Percentiles rank a stretch among this genome's conserved stretches.
These are phyloP conservation scores for Phaeophleospora eucalypticola DNA, from an alignment of 2,329 filamentous ascomycete genomes.

Conservation along the genomic window DNA sequence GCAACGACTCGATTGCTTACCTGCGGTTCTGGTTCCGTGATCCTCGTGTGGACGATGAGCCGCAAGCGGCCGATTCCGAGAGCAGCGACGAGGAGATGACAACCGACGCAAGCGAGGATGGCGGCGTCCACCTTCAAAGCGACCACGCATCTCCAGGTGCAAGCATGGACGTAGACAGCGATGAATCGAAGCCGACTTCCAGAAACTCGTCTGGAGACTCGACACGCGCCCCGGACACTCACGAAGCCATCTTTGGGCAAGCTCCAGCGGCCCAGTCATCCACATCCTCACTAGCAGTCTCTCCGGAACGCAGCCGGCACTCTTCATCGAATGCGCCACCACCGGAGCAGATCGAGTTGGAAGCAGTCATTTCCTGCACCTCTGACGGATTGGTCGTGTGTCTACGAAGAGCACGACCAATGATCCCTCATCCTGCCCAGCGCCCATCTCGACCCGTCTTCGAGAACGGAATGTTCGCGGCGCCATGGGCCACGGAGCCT, in stretches of 20 bases:
- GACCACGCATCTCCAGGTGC: constrained; percentile 15
- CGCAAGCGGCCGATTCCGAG: constrained; percentile 30
- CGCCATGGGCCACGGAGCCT: constrained; percentile 71
- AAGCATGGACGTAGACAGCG: constrained; percentile 18
- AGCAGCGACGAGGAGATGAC: constrained; percentile 46
- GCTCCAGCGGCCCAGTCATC: constrained; percentile 36
- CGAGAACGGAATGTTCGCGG: constrained; percentile 67
- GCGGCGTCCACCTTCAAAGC: constrained; percentile 45
- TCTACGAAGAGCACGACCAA: constrained; percentile 67
- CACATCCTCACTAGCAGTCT: constrained; percentile 29
- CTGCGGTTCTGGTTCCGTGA: constrained; percentile 81
- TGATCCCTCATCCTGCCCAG: constrained; percentile 57
- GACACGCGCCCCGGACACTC: constrained; percentile 35
- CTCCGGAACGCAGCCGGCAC: constrained; percentile 24
- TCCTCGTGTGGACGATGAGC: constrained; percentile 53
- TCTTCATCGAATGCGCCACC: constrained; percentile 17
- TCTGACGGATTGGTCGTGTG: constrained; percentile 84
- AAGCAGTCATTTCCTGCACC: constrained; percentile 87
- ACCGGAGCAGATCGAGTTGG: constrained; percentile 61
- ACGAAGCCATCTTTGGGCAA: constrained; percentile 44
- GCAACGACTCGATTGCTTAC: constrained; percentile 87
- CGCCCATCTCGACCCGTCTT: constrained; percentile 44
- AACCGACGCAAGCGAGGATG: constrained; percentile 47
- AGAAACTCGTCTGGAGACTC: constrained; percentile 47
- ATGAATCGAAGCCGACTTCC: constrained; percentile 16